These are phyloP conservation scores for Sugiyamaella japonica DNA, from an alignment of 1,139 yeast species.

Conservation along the genomic window DNA sequence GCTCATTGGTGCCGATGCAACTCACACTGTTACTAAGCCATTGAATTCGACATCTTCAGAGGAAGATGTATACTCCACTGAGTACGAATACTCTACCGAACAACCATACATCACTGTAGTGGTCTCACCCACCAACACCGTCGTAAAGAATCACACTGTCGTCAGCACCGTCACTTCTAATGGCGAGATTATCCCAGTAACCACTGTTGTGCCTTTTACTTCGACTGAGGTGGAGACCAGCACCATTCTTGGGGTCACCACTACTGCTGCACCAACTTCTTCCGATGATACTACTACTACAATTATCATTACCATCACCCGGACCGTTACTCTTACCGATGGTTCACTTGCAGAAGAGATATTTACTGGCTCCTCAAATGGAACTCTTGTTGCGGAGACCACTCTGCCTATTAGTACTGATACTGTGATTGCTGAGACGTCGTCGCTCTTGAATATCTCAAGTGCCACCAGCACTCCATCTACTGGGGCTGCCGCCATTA, in stretches of 20 bases:
- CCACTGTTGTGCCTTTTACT: constrained; percentile 21
- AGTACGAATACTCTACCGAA: constrained; percentile 35
- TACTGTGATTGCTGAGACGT: background rate
- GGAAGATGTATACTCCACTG: constrained; percentile 32
- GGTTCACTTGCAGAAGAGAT: constrained; percentile 33
- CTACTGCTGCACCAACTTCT: constrained; percentile 13
- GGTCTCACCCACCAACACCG: constrained; percentile 31
- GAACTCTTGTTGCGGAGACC: constrained; percentile 15
- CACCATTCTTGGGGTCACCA: constrained; percentile 15
- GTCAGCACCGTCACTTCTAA: constrained; percentile 26
- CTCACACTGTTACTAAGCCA: constrained; percentile 27
- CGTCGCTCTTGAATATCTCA: background rate
- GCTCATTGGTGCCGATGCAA: constrained; percentile 30
- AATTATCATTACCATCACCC: constrained; percentile 20
- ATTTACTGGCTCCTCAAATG: constrained; percentile 24
- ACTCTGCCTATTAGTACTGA: constrained; percentile 8
- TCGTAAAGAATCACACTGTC: constrained; percentile 30
- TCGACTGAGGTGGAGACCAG: constrained; percentile 13
- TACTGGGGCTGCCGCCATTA: background rate
- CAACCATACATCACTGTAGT: constrained; percentile 34
- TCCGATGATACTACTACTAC: constrained; percentile 19
- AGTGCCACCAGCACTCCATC: constrained; percentile 2
- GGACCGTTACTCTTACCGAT: constrained; percentile 29
- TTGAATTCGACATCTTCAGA: constrained; percentile 30
- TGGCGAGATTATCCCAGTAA: constrained; percentile 23